Evolutionary conservation across 2,329 filamentous ascomycete species (phyloP).

Genomic region (Macroventuria anomochaeta): DNA sequence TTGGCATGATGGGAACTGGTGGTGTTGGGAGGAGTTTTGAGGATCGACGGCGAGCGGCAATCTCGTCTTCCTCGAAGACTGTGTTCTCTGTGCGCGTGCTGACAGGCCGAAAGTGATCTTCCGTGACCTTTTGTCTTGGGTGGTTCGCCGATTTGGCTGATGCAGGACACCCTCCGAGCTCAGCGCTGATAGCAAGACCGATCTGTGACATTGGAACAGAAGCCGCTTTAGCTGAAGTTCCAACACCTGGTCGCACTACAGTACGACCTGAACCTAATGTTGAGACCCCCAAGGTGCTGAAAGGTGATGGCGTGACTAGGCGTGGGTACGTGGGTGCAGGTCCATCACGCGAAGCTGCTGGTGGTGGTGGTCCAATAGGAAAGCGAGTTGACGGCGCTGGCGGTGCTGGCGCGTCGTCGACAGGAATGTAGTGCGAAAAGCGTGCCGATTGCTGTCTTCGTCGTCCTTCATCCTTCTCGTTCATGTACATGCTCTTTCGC

Average conservation of each 20-base stretch:
- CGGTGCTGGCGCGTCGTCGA: conserved; percentile 16
- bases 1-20: conserved; percentile 43
- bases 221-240: conserved; percentile 28
- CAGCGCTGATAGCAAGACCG: conserved; percentile 48
- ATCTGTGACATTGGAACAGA: conserved; percentile 42
- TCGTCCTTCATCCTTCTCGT: conserved; percentile 30
- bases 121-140: conserved; percentile 12
- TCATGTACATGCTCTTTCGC: conserved; percentile 28
- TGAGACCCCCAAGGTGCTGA: conserved; percentile 14
- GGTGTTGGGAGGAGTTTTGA: conserved; percentile 41
- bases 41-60: conserved; percentile 30
- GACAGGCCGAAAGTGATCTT: conserved; percentile 29
- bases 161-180: conserved; percentile 37
- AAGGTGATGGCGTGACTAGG: conserved; percentile 12
- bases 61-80: conserved; percentile 49
- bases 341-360: conserved; percentile 11
- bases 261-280: conserved; percentile 18
- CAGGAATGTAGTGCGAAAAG: conserved; percentile 31
- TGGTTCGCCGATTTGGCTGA: conserved; percentile 18
- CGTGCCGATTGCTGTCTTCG: conserved; percentile 27
- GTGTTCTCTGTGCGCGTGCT: conserved; percentile 45
- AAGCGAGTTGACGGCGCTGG: conserved; percentile 22
- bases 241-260: conserved; percentile 31
- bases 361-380: conserved; percentile 24
- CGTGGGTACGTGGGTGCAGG: conserved; percentile 7